Evolutionary conservation across 2,329 filamentous ascomycete species (phyloP), one percentile per base, ranked within the genome.

Genomic region (Ophidiomyces ophidiicola): DNA sequence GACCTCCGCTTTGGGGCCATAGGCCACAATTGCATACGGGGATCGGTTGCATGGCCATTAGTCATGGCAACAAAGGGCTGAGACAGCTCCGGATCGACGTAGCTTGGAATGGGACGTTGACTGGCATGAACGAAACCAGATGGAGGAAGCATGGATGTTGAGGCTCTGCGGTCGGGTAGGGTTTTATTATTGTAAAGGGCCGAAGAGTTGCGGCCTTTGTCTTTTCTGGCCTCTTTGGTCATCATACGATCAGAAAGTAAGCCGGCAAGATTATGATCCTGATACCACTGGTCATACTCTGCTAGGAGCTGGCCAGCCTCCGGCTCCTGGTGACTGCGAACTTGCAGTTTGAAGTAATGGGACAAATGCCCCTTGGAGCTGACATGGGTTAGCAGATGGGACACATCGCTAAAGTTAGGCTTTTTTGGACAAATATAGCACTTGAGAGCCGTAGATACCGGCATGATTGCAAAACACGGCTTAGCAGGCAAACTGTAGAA

Each of bases 281-380:
- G 67, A 54, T 87, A 92, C 88, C 88, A 94, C 24, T 66, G 62
- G 41, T 92, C 77, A 54, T 85, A 94, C 31, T 70, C 63, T 24
- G 76, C 69, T 31, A 93, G 67, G 21, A 72, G 58, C 7, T 70
- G 58, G 17, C 71, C 68, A n/a, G 80, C 76, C n/a, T 64, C 63
- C n/a, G 69, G 59, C 44, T 92, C 81, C 32, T 73, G 69, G 39
- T 76, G 71, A 40, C 79, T 74, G 42, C 74, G 75, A 48, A 94
- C 74, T 51, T 84, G 79, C 37, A 85, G 71, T 53, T 84, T 85
- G 64, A 87, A 92, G 52, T 83, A 78, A 55, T 84, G 74, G 44
- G 85, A 78, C 23, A 94, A 67, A 57, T 96, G 88, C n/a, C 82
- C 81, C 57, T 94, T 94, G 47, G 87, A 94, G 44, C 82, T 77